These are phyloP conservation scores for Trichophyton verrucosum DNA, from an alignment of 2,329 filamentous ascomycete species.

Conservation along the genomic window DNA sequence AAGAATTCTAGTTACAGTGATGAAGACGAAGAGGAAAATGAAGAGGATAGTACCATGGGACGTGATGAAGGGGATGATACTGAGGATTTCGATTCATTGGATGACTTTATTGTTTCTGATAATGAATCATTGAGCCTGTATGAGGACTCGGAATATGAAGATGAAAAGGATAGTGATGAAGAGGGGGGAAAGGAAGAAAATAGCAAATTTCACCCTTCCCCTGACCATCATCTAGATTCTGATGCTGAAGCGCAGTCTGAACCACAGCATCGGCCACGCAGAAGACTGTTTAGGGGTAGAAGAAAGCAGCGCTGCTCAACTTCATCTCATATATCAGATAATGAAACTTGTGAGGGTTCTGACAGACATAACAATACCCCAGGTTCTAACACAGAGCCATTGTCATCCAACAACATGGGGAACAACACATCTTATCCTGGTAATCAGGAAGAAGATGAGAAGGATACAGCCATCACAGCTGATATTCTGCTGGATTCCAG, in stretches of 20 bases:
- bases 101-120: conserved; percentile 32
- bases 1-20: neutral
- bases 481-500: neutral
- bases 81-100: conserved; percentile 25
- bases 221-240: conserved; percentile 4
- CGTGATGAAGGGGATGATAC: conserved; percentile 18
- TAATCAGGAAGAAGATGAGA: neutral
- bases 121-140: conserved; percentile 28
- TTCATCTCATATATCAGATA: neutral
- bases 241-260: neutral
- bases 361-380: neutral
- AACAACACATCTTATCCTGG: neutral
- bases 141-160: conserved; percentile 19
- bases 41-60: neutral
- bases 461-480: neutral
- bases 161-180: neutral
- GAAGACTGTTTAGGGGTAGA: conserved; percentile 26
- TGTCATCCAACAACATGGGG: neutral
- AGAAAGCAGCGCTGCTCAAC: conserved; percentile 3
- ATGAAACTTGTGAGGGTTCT: neutral
- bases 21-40: neutral
- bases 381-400: neutral
- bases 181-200: conserved; percentile 20
- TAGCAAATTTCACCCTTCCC: conserved; percentile 14
- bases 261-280: conserved; percentile 15